Evolutionary conservation across 352 stramenopile species (phyloP).

Genomic region (Phytophthora palmivora): DNA sequence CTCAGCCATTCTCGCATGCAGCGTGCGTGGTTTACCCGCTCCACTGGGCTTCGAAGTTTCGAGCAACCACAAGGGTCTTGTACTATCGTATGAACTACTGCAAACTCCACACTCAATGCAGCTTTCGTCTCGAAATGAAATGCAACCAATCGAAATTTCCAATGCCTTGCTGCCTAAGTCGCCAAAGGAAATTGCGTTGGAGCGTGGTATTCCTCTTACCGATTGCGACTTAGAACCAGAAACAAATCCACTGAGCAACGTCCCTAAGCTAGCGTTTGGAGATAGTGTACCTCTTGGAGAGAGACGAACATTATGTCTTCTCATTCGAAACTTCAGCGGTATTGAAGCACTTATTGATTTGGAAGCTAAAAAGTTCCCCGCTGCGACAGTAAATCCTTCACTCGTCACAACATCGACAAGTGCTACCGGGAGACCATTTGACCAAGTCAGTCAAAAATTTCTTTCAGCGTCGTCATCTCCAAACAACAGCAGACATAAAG

Average conservation of each 20-base stretch:
- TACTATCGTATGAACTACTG: constrained; percentile 80
- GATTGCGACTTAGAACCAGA: constrained; percentile 62
- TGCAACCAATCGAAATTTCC: not conserved
- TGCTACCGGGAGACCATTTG: not conserved
- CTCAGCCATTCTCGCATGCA: constrained; percentile 67
- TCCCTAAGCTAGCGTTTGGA: constrained; percentile 72
- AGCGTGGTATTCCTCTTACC: constrained; percentile 46
- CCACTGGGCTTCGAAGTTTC: constrained; percentile 72
- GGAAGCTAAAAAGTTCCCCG: constrained; percentile 64
- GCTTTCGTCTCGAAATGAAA: not conserved
- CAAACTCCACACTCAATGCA: constrained; percentile 3
- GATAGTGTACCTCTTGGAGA: constrained; percentile 65
- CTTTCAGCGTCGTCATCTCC: constrained; percentile 11
- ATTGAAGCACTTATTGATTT: constrained; percentile 72
- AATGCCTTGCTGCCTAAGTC: constrained; percentile 31
- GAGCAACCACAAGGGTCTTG: constrained; percentile 77
- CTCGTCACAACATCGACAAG: not conserved
- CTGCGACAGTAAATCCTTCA: constrained; percentile 6
- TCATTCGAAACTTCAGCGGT: constrained; percentile 83
- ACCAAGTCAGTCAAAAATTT: constrained; percentile 4
- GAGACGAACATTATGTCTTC: constrained; percentile 50
- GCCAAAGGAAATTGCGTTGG: constrained; percentile 47
- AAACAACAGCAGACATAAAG: constrained; percentile 20
- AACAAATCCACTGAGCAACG: constrained; percentile 33
- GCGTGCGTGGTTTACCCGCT: constrained; percentile 57